Percentiles rank a stretch among this genome's conserved stretches.
These are phyloP conservation scores for Geotrichum siamense DNA, from an alignment of 1,139 yeast species.

Conservation along the genomic window DNA sequence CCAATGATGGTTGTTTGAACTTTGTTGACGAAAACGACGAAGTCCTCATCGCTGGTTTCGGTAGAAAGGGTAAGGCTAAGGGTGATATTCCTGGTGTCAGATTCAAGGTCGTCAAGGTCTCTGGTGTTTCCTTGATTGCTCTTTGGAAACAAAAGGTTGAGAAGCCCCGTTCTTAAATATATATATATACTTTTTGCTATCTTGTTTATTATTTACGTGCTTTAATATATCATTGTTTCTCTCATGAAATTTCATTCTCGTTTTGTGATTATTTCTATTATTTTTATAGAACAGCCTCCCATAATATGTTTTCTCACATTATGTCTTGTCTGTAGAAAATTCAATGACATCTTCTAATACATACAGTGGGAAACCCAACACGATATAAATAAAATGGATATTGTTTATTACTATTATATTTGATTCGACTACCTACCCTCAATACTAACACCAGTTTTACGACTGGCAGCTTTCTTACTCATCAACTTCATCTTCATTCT, in stretches of 20 bases:
- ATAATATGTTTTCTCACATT: no score
- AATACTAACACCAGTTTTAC: conserved; percentile 66
- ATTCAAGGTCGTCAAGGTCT: conserved; percentile 99
- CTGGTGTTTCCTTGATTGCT: conserved; percentile 99
- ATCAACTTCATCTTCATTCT: conserved; percentile 55
- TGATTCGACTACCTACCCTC: conserved; percentile 51
- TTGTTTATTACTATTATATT: no score
- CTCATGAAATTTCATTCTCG: no score
- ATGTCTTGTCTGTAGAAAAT: no score
- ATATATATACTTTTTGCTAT: no score
- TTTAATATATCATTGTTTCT: not conserved
- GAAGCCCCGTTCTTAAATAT: conserved; percentile 94
- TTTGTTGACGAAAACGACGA: conserved; percentile 99
- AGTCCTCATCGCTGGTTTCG: conserved; percentile 99
- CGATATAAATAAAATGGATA: no score
- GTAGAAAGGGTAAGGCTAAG: conserved; percentile 99
- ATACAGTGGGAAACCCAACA: no score
- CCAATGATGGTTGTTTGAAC: conserved; percentile 99
- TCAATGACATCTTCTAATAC: no score
- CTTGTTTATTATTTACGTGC: not conserved
- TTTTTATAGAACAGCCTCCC: no score
- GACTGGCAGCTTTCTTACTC: conserved; percentile 42
- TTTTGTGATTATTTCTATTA: no score
- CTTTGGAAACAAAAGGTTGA: conserved; percentile 99
- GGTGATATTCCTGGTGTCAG: conserved; percentile 99